Percentiles rank a stretch among this genome's conserved stretches.
Conservation (phyloP, 2,329 filamentous ascomycete species). For the Sphaerulina populicola region DNA sequence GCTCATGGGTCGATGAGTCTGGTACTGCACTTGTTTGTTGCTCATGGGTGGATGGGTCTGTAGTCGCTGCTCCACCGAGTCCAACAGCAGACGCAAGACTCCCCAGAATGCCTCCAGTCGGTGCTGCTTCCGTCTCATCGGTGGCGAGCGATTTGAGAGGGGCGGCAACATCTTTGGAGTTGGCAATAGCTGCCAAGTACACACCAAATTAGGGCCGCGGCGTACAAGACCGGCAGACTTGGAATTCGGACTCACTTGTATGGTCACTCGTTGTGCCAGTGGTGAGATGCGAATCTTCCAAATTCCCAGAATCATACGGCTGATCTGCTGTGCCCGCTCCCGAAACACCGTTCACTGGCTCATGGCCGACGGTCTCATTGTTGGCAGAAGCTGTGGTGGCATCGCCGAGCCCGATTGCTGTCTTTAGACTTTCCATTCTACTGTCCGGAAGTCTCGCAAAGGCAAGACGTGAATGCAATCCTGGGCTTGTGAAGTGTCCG, state of each 20-base stretch:
- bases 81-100: constrained; percentile 6
- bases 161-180: not conserved
- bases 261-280: not conserved
- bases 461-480: not conserved
- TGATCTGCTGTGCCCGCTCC: constrained; percentile 10
- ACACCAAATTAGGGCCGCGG: not conserved
- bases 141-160: constrained; percentile 1
- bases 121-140: not conserved
- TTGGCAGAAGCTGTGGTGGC: constrained; percentile 2
- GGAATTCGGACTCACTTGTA: not conserved
- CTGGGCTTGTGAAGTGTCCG: not conserved
- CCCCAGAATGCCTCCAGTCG: constrained; percentile 1
- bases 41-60: not conserved
- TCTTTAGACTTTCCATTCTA: constrained; percentile 12
- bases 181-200: not conserved
- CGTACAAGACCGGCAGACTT: not conserved
- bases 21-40: constrained; percentile 1
- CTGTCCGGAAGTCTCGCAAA: not conserved
- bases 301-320: constrained; percentile 11
- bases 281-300: constrained; percentile 2
- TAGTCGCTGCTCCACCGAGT: not conserved
- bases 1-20: not conserved
- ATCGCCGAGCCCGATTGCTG: constrained; percentile 6
- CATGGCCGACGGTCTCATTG: constrained; percentile 3
- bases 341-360: constrained; percentile 8